These are phyloP conservation scores for Trichoderma afroharzianum DNA, from an alignment of 2,329 filamentous ascomycete species.

Conservation along the genomic window DNA sequence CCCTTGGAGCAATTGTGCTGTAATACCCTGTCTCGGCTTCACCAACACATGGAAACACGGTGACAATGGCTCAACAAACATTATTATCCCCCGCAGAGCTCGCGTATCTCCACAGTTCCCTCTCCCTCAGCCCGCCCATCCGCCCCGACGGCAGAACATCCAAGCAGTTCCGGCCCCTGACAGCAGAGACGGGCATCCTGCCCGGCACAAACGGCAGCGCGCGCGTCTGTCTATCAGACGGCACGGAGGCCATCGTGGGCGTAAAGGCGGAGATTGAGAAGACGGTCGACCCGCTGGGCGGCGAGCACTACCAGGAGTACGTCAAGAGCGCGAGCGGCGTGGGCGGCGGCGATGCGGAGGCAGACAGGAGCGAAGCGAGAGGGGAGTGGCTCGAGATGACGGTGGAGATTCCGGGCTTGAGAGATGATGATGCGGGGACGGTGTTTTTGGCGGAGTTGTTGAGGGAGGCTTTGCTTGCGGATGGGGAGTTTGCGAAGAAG, in stretches of 20 bases:
- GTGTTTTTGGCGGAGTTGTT: constrained; percentile 87
- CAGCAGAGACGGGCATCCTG: constrained; percentile 85
- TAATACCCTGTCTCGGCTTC: background rate
- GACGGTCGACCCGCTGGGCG: constrained; percentile 42
- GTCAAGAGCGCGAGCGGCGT: constrained; percentile 29
- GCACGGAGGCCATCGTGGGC: constrained; percentile 92
- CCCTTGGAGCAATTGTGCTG: background rate
- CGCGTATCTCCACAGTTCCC: constrained; percentile 86
- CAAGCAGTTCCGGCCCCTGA: constrained; percentile 84
- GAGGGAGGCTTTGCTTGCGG: constrained; percentile 76
- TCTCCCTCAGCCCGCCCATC: constrained; percentile 76
- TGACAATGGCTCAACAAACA: constrained; percentile 62
- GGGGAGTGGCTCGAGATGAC: constrained; percentile 82
- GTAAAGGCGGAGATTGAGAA: constrained; percentile 92
- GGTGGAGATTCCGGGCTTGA: constrained; percentile 84
- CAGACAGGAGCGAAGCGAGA: constrained; percentile 41
- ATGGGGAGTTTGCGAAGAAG: constrained; percentile 64
- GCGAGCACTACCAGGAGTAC: constrained; percentile 20
- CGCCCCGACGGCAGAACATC: constrained; percentile 81
- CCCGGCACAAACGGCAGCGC: constrained; percentile 90
- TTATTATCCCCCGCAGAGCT: constrained; percentile 93
- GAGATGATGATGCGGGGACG: constrained; percentile 87
- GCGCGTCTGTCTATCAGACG: constrained; percentile 89
- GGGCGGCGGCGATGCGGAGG: constrained; percentile 40
- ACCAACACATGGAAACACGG: background rate